These are phyloP conservation scores for Metarhizium humberi DNA, from an alignment of 2,329 filamentous ascomycete species.

Conservation along the genomic window DNA sequence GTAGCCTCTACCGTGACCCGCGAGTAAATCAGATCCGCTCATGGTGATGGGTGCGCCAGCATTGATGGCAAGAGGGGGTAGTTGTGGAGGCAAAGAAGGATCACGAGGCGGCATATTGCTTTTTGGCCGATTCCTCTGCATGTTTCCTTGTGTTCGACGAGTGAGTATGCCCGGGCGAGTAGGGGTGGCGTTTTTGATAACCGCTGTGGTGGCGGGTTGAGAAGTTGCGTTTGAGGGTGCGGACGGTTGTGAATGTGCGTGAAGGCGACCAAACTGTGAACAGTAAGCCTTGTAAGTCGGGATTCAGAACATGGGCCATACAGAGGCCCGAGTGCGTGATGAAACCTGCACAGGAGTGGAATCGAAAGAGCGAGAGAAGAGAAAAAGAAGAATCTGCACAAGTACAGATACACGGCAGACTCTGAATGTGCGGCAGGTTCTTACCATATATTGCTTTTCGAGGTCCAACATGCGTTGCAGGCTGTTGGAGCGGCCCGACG, in stretches of 20 bases:
- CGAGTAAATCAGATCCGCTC: slow-evolving; percentile 2
- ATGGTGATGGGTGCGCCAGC: slow-evolving; percentile 4
- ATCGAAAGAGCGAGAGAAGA: neutral
- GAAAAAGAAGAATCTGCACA: neutral
- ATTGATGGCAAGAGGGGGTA: slow-evolving; percentile 10
- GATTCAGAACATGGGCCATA: neutral
- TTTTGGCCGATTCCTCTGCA: slow-evolving; percentile 3
- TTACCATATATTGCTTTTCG: slow-evolving; percentile 49
- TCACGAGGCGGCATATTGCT: slow-evolving; percentile 1
- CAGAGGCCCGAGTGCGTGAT: neutral
- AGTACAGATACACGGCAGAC: neutral
- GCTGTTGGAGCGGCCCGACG: slow-evolving; percentile 31
- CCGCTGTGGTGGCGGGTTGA: neutral
- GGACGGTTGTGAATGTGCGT: slow-evolving; percentile 2
- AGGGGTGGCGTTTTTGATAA: neutral
- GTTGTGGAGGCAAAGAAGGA: slow-evolving; percentile 5
- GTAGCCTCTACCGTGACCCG: slow-evolving; percentile 6
- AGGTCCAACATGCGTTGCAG: slow-evolving; percentile 51
- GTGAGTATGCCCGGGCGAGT: slow-evolving; percentile 8
- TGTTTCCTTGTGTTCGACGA: slow-evolving; percentile 5
- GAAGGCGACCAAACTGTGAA: slow-evolving; percentile 12
- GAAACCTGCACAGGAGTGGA: neutral
- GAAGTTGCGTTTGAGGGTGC: slow-evolving; percentile 2
- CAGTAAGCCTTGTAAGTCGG: slow-evolving; percentile 1
- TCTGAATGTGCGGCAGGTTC: slow-evolving; percentile 7